These are phyloP conservation scores for Mucor mucedo DNA, from an alignment of 371 early-diverging fungal species.

Conservation along the genomic window DNA sequence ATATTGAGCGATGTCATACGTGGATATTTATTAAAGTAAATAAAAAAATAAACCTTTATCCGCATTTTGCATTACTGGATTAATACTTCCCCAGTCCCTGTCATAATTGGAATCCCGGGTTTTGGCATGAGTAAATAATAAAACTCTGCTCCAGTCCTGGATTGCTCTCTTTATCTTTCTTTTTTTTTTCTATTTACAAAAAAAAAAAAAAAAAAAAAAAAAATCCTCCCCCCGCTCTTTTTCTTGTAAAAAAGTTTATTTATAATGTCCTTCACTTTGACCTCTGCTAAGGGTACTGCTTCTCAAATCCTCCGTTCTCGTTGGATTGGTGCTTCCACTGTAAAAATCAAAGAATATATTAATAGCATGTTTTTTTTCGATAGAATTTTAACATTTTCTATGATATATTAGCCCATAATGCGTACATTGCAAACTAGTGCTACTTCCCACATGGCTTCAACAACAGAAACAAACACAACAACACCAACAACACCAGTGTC, in stretches of 20 bases:
- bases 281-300: slow-evolving; percentile 3
- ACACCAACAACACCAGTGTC: too few relatives aligned
- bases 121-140: slow-evolving; percentile 1
- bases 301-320: slow-evolving; percentile 7
- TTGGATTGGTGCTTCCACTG: slow-evolving; percentile 4
- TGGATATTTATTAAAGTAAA: slow-evolving; percentile 35
- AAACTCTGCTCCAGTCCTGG: not conserved
- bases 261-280: slow-evolving; percentile 12
- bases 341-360: not conserved
- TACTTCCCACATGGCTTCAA: slow-evolving; percentile 7
- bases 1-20: slow-evolving; percentile 65
- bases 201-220: not conserved
- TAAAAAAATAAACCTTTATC: slow-evolving; percentile 15
- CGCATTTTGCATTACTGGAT: slow-evolving; percentile 20
- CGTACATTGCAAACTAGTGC: slow-evolving; percentile 16
- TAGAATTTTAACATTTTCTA: not conserved
- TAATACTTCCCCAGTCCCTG: slow-evolving; percentile 4
- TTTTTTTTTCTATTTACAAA: slow-evolving; percentile 3
- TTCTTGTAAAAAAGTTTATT: not conserved
- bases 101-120: slow-evolving; percentile 5
- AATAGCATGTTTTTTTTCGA: not conserved
- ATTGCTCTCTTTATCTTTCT: not conserved
- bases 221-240: slow-evolving; percentile 1
- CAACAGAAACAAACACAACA: not conserved
- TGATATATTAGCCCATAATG: slow-evolving; percentile 1